Evolutionary conservation across 1,284 basidiomycete species (phyloP).

Genomic region (Trichosporon ovoides): DNA sequence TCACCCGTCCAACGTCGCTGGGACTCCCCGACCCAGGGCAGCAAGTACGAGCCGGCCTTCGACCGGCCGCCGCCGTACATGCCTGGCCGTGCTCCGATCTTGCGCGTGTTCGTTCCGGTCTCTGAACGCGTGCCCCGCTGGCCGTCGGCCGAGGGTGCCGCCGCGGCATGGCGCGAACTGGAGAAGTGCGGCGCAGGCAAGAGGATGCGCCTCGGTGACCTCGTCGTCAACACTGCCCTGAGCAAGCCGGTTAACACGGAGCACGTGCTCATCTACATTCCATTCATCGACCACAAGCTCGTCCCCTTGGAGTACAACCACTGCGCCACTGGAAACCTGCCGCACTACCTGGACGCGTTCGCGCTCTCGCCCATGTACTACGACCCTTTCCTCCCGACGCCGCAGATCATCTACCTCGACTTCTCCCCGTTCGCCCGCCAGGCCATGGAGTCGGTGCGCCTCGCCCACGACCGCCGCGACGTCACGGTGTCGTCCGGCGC

Average conservation of each 20-base stretch:
- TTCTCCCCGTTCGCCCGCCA: slow-evolving; percentile 41
- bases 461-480: slow-evolving; percentile 48
- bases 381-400: slow-evolving; percentile 43
- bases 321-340: slow-evolving; percentile 39
- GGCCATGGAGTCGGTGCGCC: slow-evolving; percentile 34
- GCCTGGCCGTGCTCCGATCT: slow-evolving; percentile 42
- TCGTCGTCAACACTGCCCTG: slow-evolving; percentile 47
- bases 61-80: slow-evolving; percentile 44
- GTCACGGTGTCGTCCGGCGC: slow-evolving; percentile 44
- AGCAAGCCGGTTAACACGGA: slow-evolving; percentile 34
- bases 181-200: slow-evolving; percentile 46
- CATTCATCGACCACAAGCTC: slow-evolving; percentile 39
- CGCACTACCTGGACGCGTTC: slow-evolving; percentile 44
- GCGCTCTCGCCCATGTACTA: slow-evolving; percentile 48
- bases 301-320: slow-evolving; percentile 45
- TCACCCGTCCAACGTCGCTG: slow-evolving; percentile 23
- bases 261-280: slow-evolving; percentile 42
- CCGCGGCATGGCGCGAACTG: slow-evolving; percentile 38
- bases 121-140: slow-evolving; percentile 37
- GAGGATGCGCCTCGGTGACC: slow-evolving; percentile 43
- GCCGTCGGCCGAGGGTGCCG: slow-evolving; percentile 47
- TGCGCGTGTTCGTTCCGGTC: slow-evolving; percentile 47
- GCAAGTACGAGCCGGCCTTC: slow-evolving; percentile 40
- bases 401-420: slow-evolving; percentile 47
- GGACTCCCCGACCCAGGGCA: slow-evolving; percentile 19